Conservation (phyloP, 2,329 filamentous ascomycete genomes). For the Paracamarosporium sp. region DNA sequence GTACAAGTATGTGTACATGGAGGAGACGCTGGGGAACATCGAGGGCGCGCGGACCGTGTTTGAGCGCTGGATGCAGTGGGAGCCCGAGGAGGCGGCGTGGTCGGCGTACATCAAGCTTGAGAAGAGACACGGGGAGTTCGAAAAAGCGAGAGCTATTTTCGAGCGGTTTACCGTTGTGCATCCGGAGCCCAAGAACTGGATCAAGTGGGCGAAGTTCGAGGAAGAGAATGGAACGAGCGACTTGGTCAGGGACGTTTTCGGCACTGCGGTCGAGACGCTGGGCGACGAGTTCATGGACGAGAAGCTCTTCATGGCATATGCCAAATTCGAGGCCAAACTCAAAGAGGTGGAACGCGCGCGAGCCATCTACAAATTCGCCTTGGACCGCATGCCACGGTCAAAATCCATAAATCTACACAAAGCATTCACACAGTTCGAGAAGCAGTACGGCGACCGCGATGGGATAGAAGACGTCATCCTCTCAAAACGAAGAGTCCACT, state of each 20-base stretch:
- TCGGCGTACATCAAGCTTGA: conserved; percentile 95
- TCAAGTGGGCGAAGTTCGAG: conserved; percentile 98
- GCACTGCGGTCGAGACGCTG: conserved; percentile 83
- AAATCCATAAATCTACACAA: conserved; percentile 87
- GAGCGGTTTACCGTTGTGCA: conserved; percentile 90
- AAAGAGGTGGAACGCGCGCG: conserved; percentile 94
- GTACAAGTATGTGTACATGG: conserved; percentile 99
- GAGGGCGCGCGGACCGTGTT: conserved; percentile 92
- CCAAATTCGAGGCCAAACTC: conserved; percentile 91
- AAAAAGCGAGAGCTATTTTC: conserved; percentile 88
- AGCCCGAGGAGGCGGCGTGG: conserved; percentile 96
- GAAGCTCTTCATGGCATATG: conserved; percentile 92
- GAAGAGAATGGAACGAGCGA: conserved; percentile 94
- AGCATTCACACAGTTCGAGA: conserved; percentile 96
- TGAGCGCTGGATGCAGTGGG: conserved; percentile 98
- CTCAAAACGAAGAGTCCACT: conserved; percentile 90
- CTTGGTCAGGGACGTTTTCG: conserved; percentile 89
- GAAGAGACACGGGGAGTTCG: conserved; percentile 91
- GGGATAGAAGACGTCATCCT: conserved; percentile 95
- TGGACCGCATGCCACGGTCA: conserved; percentile 89
- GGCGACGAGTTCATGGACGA: conserved; percentile 97
- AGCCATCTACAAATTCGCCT: conserved; percentile 95
- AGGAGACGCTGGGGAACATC: conserved; percentile 95
- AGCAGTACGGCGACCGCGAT: conserved; percentile 92
- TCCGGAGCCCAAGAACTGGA: conserved; percentile 95